These are phyloP conservation scores for Solanum clarkiae DNA, from an alignment of 257 asterid species.

Conservation along the genomic window DNA sequence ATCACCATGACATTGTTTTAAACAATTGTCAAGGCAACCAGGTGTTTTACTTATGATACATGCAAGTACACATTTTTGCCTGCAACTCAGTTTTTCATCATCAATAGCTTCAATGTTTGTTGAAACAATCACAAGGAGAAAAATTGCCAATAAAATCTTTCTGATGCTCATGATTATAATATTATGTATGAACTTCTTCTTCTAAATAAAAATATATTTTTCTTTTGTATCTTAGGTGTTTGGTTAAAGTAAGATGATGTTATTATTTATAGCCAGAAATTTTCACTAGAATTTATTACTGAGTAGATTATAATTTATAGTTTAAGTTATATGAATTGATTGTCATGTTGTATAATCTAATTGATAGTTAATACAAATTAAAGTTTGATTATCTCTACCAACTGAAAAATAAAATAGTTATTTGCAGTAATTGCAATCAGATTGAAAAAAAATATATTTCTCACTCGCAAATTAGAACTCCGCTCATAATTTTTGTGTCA, in stretches of 20 bases:
- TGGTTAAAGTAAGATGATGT: background rate
- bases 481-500: too few relatives aligned
- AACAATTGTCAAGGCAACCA: background rate
- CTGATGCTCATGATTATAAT: background rate
- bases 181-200: background rate
- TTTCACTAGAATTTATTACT: background rate
- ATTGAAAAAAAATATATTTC: background rate
- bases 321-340: background rate
- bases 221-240: background rate
- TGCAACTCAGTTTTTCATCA: background rate
- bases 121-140: background rate
- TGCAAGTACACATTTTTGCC: background rate
- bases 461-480: too few relatives aligned
- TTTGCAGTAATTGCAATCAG: background rate
- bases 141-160: background rate
- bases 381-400: background rate
- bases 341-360: background rate
- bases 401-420: background rate
- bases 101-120: background rate
- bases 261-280: background rate
- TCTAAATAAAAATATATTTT: background rate
- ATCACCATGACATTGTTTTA: background rate
- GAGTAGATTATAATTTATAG: background rate
- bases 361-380: background rate
- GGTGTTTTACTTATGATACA: background rate